Base-by-base conservation (phyloP, 148 eudicot species). In the Dysphania ambrosioides region DNA sequence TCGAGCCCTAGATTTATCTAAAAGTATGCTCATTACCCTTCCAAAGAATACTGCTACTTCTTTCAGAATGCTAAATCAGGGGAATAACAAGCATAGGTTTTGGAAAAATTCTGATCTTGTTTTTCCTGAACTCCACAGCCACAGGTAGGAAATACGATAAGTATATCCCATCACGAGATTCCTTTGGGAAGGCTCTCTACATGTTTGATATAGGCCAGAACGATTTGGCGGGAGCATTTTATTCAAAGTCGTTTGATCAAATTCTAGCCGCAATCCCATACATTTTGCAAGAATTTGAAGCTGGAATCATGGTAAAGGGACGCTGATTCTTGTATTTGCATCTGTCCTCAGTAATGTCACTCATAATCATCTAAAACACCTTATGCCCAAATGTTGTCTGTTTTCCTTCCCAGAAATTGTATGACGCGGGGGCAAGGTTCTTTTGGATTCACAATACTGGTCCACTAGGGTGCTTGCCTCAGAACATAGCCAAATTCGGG, bases 391-490 rank as follows among this genome's bases (percentile, higher is more conserved):
- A 59, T n/a, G 9, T 10, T 8, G 35, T 30, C 34, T 41, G 34
- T 70, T 30, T 65, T 57, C 10, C 38, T 41, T 13, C 72, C 11
- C 85, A 94, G 98, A 80, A 64, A 73, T 66, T 96, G 72, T 96
- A 92, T 55, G 91, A 92, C 2, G 72, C 80, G 76, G 97, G 97
- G 57, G 99, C 93, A 41, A 90, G 97, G 82, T 88, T 88, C 57
- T 89, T 89, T 62, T 96, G 99, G 99, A 79, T 96, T 75, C 99
- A 96, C 79, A 96, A 90, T 77, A 96, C 97, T 1, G 97, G 97
- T 66, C 99, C 99, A 19, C 79, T 96, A 0, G 97, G 99, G 30
- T 96, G 99, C 87, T 82, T 96, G 78, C 78, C 97, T 42, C 91
- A 90, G 75, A 86, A 87, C 26, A 66, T 96, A 58, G 94, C 86